Evolutionary conservation across 2,329 filamentous ascomycete genomes (phyloP).

Genomic region (Microdochium nivale): DNA sequence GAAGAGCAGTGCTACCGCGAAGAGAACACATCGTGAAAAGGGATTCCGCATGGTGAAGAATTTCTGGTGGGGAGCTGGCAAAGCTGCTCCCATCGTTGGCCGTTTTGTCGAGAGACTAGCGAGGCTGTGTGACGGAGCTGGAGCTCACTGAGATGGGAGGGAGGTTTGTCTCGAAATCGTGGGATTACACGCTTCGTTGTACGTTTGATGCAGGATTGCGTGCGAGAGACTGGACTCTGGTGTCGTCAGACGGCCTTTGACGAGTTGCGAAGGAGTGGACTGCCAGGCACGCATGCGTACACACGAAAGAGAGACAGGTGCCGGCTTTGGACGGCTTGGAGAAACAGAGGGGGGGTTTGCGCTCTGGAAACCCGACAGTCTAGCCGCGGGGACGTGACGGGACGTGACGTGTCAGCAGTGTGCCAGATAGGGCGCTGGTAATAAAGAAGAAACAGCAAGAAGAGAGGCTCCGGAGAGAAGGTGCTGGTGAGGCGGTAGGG

Average conservation of each 20-base stretch:
- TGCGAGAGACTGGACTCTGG: neutral
- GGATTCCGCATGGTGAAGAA: constrained; percentile 41
- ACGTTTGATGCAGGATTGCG: neutral
- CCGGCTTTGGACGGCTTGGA: neutral
- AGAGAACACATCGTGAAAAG: constrained; percentile 33
- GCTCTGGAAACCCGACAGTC: neutral
- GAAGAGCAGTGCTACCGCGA: constrained; percentile 32
- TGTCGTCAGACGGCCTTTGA: neutral
- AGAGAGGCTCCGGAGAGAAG: neutral
- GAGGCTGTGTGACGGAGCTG: too few species aligned
- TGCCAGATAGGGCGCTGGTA: neutral
- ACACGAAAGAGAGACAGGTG: neutral
- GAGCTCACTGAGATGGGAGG: too few species aligned
- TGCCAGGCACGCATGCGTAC: neutral
- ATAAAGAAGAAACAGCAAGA: neutral
- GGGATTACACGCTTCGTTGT: too few species aligned
- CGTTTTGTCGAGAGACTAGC: neutral
- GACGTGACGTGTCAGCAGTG: neutral
- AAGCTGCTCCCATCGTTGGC: constrained; percentile 27
- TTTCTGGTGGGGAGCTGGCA: constrained; percentile 28
- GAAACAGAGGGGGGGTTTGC: neutral
- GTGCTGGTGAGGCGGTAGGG: neutral
- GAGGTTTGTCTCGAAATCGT: too few species aligned
- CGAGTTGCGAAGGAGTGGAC: neutral
- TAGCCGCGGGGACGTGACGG: neutral